A percentile compares a stretch with the other conserved stretches of the same genome.
Conservation (phyloP, 2,329 filamentous ascomycete species). For the Fusarium concolor region DNA sequence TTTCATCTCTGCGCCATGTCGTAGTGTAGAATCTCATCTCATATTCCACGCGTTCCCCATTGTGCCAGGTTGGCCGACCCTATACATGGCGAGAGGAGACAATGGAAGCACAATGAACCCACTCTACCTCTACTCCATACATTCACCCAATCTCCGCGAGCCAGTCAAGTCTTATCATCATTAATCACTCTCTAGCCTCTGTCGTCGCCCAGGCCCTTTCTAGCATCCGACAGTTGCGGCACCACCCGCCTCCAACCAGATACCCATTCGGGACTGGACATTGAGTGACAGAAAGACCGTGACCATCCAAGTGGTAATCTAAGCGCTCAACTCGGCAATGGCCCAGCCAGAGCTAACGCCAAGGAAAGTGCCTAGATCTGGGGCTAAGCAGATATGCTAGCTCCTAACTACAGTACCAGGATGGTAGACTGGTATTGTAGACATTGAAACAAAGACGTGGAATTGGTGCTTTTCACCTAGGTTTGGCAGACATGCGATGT, state of each 20-base stretch:
- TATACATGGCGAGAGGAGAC: conserved; percentile 8
- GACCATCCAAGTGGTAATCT: too few species aligned
- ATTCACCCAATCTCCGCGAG: background rate
- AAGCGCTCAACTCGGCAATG: too few species aligned
- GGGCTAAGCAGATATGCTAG: too few species aligned
- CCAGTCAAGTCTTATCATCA: conserved; percentile 40
- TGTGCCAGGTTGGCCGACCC: conserved; percentile 13
- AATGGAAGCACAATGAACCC: conserved; percentile 18
- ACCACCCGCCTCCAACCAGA: conserved; percentile 66
- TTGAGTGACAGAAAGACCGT: conserved; percentile 70
- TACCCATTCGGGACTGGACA: conserved; percentile 66
- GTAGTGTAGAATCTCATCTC: conserved; percentile 23
- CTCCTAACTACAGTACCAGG: too few species aligned
- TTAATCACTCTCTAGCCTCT: conserved; percentile 67
- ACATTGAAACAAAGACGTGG: too few species aligned
- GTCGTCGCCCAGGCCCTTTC: conserved; percentile 74
- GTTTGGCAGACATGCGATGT: too few species aligned
- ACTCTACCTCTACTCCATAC: too few species aligned
- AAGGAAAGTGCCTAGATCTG: too few species aligned
- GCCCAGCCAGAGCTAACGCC: too few species aligned
- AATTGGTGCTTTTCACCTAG: too few species aligned
- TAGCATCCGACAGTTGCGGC: conserved; percentile 71
- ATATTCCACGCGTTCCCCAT: conserved; percentile 10
- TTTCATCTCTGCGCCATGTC: conserved; percentile 7
- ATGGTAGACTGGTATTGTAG: too few species aligned